Evolutionary conservation across 73 alveolate genomes (phyloP), one percentile per base, ranked within the genome.

Genomic region (Uronychia setigera): DNA sequence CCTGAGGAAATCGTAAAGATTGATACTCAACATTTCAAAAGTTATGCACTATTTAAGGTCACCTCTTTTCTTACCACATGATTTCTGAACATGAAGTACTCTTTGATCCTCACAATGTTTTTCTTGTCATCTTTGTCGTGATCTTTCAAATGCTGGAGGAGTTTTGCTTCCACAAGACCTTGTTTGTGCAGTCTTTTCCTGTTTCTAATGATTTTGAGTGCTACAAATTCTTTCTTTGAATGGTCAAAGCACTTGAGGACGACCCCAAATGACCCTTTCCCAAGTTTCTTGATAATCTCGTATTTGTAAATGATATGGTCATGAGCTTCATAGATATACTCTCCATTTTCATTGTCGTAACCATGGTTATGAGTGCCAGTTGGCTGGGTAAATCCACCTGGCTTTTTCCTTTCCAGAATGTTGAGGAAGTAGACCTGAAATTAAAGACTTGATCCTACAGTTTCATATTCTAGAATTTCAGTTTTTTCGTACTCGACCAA

Each of bases 251-350:
- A 97, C 88, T 96, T 81, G 1, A 95, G 82, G 9, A 97, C 99
- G 79, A 95, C 97, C 27, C 99, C 99, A 89, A 95, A 97, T 1
- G 99, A 92, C 0, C 99, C 99, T 74, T 91, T 87, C 11, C 99
- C 99, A 26, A 96, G 88, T 74, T 92, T 46, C 33, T 87, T 90
- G n/a, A 93, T 58, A 75, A 97, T 90, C 85, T 97, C 99, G 93
- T 97, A 97, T 89, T 98, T 83, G 87, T 94, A 97, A 80, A 91
- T 87, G 35, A 97, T 91, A 88, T 97, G 99, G 78, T 96, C 97
- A 67, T 97, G 97, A 75, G 79, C 84, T 58, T 89, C 89, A 58
- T 84, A 87, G 31, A 80, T 80, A 82, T 97, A 97, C 60, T 97
- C 98, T 32, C 99, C 99, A 81, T 96, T 93, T 81, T 91, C 93